A percentile compares a stretch with the other conserved stretches of the same genome.
These are phyloP conservation scores for Aspergillus sp. DNA, from an alignment of 2,329 filamentous ascomycete genomes.

Conservation along the genomic window DNA sequence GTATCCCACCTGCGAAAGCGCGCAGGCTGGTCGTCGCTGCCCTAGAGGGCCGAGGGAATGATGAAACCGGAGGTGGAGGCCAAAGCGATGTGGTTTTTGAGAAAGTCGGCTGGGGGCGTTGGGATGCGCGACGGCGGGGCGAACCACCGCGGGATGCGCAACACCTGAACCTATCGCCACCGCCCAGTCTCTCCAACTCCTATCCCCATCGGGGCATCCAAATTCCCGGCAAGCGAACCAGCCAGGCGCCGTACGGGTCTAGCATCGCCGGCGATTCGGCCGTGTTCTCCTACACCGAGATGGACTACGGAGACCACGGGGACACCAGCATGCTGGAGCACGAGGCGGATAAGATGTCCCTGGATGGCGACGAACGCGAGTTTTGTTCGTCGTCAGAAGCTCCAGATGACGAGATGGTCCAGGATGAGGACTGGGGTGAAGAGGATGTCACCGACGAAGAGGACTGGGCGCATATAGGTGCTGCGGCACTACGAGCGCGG, in stretches of 20 bases:
- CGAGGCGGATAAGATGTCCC: slow-evolving; percentile 93
- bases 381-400: slow-evolving; percentile 76
- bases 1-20: slow-evolving; percentile 84
- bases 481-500: slow-evolving; percentile 73
- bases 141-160: slow-evolving; percentile 45
- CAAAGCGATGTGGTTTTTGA: slow-evolving; percentile 67
- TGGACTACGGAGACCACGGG: slow-evolving; percentile 59
- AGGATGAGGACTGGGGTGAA: slow-evolving; percentile 76
- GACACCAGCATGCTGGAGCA: slow-evolving; percentile 71
- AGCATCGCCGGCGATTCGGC: slow-evolving; percentile 69
- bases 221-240: slow-evolving; percentile 41
- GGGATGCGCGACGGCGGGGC: slow-evolving; percentile 78
- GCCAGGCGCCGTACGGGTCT: slow-evolving; percentile 49
- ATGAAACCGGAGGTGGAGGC: slow-evolving; percentile 51
- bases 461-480: slow-evolving; percentile 88
- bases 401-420: slow-evolving; percentile 55
- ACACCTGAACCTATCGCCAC: slow-evolving; percentile 42
- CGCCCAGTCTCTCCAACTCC: slow-evolving; percentile 49
- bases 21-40: slow-evolving; percentile 88
- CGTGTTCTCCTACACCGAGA: slow-evolving; percentile 68
- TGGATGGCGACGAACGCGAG: slow-evolving; percentile 63
- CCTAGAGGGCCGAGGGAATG: slow-evolving; percentile 71
- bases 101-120: slow-evolving; percentile 96
- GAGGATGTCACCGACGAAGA: slow-evolving; percentile 92
- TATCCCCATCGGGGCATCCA: slow-evolving; percentile 47